Conservation (phyloP, 768 basidiomycete genomes). For the Tricholoma bakamatsutake region DNA sequence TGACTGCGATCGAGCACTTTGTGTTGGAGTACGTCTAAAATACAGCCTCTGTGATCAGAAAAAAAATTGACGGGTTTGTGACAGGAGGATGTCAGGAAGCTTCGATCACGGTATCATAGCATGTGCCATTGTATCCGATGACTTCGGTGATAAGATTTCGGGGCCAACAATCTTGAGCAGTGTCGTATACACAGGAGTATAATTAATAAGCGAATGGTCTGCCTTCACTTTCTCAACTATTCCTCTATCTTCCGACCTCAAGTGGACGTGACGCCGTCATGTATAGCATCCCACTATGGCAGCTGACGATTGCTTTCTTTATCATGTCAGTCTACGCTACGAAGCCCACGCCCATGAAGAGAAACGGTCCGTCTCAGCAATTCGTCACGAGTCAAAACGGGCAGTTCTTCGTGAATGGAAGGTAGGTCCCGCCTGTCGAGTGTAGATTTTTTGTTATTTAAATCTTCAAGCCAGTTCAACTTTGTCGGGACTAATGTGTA, state of each 20-base stretch:
- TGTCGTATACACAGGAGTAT: too few relatives aligned
- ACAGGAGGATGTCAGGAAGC: too few relatives aligned
- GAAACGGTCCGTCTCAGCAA: slow-evolving; percentile 18
- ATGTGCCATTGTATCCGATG: too few relatives aligned
- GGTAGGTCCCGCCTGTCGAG: slow-evolving; percentile 23
- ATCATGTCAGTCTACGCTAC: slow-evolving; percentile 24
- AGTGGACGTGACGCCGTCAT: slow-evolving; percentile 25
- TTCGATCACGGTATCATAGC: too few relatives aligned
- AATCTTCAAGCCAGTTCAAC: slow-evolving; percentile 18
- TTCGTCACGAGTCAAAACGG: slow-evolving; percentile 42
- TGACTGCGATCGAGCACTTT: too few relatives aligned
- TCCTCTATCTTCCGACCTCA: slow-evolving; percentile 14
- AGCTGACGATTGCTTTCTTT: slow-evolving; percentile 25
- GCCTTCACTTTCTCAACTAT: slow-evolving; percentile 1
- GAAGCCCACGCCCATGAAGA: slow-evolving; percentile 26
- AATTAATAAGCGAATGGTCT: not conserved
- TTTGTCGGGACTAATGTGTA: slow-evolving; percentile 55
- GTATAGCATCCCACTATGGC: slow-evolving; percentile 24
- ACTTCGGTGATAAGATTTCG: too few relatives aligned
- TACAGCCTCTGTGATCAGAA: too few relatives aligned
- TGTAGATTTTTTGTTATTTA: slow-evolving; percentile 1
- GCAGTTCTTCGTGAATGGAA: slow-evolving; percentile 52
- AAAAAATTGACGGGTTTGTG: too few relatives aligned
- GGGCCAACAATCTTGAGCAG: too few relatives aligned
- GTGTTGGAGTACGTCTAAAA: too few relatives aligned